Base-by-base conservation (phyloP, 768 basidiomycete genomes). In the Cystobasidiopsis lactophilus region DNA sequence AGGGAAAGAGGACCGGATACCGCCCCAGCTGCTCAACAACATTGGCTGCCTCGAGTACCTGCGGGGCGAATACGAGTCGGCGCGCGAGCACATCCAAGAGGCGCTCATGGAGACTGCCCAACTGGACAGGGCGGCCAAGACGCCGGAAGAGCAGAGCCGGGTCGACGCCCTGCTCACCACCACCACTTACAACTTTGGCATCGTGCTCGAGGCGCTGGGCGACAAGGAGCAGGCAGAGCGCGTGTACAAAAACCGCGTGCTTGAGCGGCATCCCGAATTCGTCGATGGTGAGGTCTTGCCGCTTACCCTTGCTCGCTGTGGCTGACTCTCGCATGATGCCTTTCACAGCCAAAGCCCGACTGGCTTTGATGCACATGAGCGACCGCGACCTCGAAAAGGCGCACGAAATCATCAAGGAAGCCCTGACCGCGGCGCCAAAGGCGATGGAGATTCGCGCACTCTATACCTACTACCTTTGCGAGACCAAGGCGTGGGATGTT, bases 211-310 rank as follows among this genome's bases (percentile, higher is more conserved):
- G 66, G 85, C 86, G 44, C 71, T 75, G 50, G 80, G 80, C 1
- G 79, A 84, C 33, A 72, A 73, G 3, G 71, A 67, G 1, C 72
- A 79, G 55, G 89, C 91, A 2, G 78, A 73, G 57, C 83, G 81
- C 58, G 85, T 84, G 1, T 96, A 89, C 60, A 76, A 79, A 45
- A 85, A 86, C 66, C 71, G 49, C 30, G 29, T 96, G 9, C 67
- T 95, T 33, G 69, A 76, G n/a, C 73, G 81, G 50, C 91, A 96
- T 71, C 85, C 89, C 1, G 93, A 96, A 68, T 95, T 91, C 64
- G 75, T 88, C 23, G 91, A 95, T 64, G 91, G 89, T 91, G 59
- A 44, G 80, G 70, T 31, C 35, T 14, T 37, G 26, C 1, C 18
- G 37, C 18, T 14, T n/a, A 45, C 27, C 46, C 29, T 21, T 2